Evolutionary conservation across 345 rosid genomes (phyloP).

Genomic region (Physaria fendleri): DNA sequence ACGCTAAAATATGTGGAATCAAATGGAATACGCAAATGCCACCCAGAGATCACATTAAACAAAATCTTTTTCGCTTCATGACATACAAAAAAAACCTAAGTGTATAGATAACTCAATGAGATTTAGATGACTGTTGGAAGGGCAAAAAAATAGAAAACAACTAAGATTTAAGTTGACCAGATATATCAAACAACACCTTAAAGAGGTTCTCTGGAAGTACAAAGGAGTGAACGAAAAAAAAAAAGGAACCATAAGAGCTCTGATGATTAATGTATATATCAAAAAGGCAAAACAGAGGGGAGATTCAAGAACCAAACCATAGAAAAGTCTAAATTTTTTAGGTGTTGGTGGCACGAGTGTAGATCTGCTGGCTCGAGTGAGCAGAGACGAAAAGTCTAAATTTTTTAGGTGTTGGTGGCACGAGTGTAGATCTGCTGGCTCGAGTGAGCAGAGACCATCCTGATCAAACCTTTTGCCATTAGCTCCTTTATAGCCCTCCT

Average conservation of each 20-base stretch:
- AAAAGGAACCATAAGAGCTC: conserved; percentile 7
- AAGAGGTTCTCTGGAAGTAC: not conserved
- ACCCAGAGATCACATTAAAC: no score
- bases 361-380: no score
- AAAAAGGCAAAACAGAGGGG: not conserved
- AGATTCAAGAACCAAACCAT: not conserved
- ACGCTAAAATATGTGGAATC: no score
- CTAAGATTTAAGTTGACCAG: not conserved
- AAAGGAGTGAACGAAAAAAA: not conserved
- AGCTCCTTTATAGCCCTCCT: conserved; percentile 55
- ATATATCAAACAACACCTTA: conserved; percentile 1
- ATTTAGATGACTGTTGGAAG: not conserved
- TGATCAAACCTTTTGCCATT: conserved; percentile 56
- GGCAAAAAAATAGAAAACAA: not conserved
- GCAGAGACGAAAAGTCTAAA: no score
- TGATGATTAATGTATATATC: conserved; percentile 21
- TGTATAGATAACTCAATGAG: not conserved
- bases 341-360: no score
- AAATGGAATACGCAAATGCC: no score
- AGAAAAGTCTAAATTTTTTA: no score
- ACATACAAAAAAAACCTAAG: no score
- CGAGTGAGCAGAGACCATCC: conserved; percentile 52
- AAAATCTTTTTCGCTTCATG: no score
- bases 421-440: conserved; percentile 71
- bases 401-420: conserved; percentile 47